Evolutionary conservation across 2,329 filamentous ascomycete genomes (phyloP).

Genomic region (Fusarium fujikuroi): DNA sequence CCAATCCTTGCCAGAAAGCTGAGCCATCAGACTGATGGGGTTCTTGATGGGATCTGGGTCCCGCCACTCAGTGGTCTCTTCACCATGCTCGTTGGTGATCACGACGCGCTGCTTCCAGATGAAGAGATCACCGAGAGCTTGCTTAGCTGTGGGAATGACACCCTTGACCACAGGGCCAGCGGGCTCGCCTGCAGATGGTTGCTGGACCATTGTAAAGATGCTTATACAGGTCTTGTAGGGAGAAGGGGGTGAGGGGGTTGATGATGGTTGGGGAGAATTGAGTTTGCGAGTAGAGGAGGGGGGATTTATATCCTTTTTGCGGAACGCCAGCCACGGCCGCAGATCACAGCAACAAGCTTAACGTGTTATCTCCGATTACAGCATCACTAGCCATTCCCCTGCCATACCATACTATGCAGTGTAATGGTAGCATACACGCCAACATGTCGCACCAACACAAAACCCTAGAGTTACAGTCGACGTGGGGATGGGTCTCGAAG

Average conservation of each 20-base stretch:
- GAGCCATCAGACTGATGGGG: conserved; percentile 73
- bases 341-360: conserved; percentile 2
- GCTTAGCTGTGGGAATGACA: conserved; percentile 70
- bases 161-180: conserved; percentile 77
- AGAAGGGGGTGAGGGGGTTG: not conserved
- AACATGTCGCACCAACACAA: conserved; percentile 14
- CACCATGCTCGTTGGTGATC: conserved; percentile 71
- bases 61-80: conserved; percentile 75
- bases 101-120: conserved; percentile 79
- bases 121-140: conserved; percentile 73
- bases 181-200: conserved; percentile 53
- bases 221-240: not conserved
- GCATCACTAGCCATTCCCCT: not conserved
- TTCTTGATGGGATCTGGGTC: conserved; percentile 73
- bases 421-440: not conserved
- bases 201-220: conserved; percentile 5
- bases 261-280: not conserved
- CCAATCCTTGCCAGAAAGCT: conserved; percentile 75
- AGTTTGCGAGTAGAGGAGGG: not conserved
- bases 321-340: not conserved
- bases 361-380: conserved; percentile 9
- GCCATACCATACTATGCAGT: not conserved
- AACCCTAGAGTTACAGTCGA: conserved; percentile 15
- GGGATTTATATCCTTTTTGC: conserved; percentile 15
- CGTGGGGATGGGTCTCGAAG: conserved; percentile 31